Evolutionary conservation across 306 rosid genomes (phyloP).

Genomic region (Citrullus mucosospermus): DNA sequence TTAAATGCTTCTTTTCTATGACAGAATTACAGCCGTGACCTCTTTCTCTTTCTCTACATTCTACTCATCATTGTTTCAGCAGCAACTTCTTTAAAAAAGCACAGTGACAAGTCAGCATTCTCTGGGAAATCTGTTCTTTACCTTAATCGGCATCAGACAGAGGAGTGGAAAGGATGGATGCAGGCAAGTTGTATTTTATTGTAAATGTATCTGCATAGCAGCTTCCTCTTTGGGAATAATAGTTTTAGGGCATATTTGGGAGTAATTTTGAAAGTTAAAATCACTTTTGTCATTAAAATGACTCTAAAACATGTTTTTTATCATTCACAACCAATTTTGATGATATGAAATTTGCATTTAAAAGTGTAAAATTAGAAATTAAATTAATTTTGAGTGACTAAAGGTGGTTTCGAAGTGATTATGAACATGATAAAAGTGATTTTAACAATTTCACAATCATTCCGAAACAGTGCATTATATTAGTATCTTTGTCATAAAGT

Average conservation of each 20-base stretch:
- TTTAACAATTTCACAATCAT: too few relatives aligned
- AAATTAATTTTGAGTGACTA: too few relatives aligned
- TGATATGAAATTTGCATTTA: too few relatives aligned
- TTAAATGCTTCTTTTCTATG: conserved; percentile 8
- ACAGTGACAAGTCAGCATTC: conserved; percentile 59
- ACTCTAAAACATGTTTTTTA: too few relatives aligned
- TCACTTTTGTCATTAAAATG: too few relatives aligned
- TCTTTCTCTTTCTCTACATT: conserved; percentile 79
- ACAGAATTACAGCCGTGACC: conserved; percentile 90
- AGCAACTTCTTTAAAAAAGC: conserved; percentile 90
- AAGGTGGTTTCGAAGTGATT: too few relatives aligned
- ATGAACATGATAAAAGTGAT: too few relatives aligned
- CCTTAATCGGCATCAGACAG: conserved; percentile 95
- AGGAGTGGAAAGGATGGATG: conserved; percentile 99
- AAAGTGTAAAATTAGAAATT: too few relatives aligned
- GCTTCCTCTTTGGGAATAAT: not conserved
- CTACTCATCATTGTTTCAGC: conserved; percentile 85
- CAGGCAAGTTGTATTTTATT: conserved; percentile 53
- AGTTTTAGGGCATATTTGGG: not conserved
- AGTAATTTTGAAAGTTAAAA: too few relatives aligned
- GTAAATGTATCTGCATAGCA: not conserved
- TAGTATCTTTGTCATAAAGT: not conserved
- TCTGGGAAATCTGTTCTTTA: conserved; percentile 76
- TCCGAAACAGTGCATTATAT: not conserved
- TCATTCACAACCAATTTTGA: too few relatives aligned